These are phyloP conservation scores for Alternaria arbusti DNA, from an alignment of 2,329 filamentous ascomycete genomes.

Conservation along the genomic window DNA sequence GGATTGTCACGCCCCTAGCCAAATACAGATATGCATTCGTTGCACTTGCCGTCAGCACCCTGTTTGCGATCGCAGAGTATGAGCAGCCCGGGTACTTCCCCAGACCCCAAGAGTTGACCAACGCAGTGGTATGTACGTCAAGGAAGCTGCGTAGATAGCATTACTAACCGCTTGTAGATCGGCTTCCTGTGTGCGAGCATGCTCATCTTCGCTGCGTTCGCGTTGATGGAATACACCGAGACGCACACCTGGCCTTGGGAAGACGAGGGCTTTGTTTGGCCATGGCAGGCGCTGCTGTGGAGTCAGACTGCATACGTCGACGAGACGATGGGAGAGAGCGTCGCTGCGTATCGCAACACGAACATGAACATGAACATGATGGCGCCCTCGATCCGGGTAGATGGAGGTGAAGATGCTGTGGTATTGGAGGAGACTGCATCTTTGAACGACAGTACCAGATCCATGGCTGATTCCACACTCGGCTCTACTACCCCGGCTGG, in stretches of 20 bases:
- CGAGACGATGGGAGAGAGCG: background rate
- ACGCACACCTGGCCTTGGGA: conserved; percentile 12
- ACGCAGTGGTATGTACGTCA: background rate
- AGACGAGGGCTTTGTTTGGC: conserved; percentile 10
- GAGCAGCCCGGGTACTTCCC: conserved; percentile 8
- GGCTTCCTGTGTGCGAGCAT: background rate
- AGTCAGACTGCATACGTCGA: background rate
- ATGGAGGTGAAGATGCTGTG: background rate
- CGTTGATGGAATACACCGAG: conserved; percentile 5
- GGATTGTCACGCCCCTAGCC: background rate
- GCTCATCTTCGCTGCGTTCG: background rate
- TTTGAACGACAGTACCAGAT: background rate
- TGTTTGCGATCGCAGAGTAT: conserved; percentile 6
- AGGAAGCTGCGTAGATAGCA: background rate
- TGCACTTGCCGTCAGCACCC: background rate
- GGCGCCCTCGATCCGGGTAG: background rate
- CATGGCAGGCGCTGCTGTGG: conserved; percentile 11
- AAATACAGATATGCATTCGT: background rate
- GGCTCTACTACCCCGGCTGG: background rate
- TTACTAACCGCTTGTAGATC: background rate
- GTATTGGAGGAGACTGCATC: background rate
- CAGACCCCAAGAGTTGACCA: background rate
- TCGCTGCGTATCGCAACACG: background rate
- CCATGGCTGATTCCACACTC: background rate
- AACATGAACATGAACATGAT: background rate